These are phyloP conservation scores for Ceratocystis smalleyi DNA, from an alignment of 2,329 filamentous ascomycete species.

Conservation along the genomic window DNA sequence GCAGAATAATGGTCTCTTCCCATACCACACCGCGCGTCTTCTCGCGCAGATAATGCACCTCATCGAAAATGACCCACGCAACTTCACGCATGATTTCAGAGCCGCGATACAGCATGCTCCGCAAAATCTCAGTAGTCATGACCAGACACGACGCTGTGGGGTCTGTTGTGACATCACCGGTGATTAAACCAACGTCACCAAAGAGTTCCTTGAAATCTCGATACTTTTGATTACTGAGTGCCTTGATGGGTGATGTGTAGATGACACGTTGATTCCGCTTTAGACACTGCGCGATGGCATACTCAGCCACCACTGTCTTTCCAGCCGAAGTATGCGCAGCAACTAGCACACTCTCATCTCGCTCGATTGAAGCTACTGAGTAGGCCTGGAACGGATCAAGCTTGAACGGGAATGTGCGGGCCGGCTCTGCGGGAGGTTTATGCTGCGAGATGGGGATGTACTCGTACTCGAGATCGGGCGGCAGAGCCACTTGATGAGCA, in stretches of 20 bases:
- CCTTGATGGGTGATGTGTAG: slow-evolving; percentile 98
- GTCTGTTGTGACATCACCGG: slow-evolving; percentile 97
- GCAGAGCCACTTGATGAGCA: slow-evolving; percentile 90
- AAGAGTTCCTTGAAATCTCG: slow-evolving; percentile 92
- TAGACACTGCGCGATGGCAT: slow-evolving; percentile 91
- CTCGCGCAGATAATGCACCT: slow-evolving; percentile 97
- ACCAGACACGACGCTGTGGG: slow-evolving; percentile 94
- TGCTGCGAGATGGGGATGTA: slow-evolving; percentile 92
- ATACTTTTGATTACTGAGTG: slow-evolving; percentile 96
- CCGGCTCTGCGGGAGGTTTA: slow-evolving; percentile 74
- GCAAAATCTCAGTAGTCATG: slow-evolving; percentile 98
- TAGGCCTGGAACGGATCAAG: slow-evolving; percentile 96
- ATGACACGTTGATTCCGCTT: slow-evolving; percentile 97
- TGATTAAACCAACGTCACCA: slow-evolving; percentile 95
- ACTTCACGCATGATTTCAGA: slow-evolving; percentile 99
- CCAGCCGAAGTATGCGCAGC: slow-evolving; percentile 95
- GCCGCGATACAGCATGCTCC: slow-evolving; percentile 94
- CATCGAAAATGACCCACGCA: slow-evolving; percentile 95
- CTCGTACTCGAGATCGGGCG: slow-evolving; percentile 83
- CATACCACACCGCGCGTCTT: slow-evolving; percentile 90
- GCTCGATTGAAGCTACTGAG: slow-evolving; percentile 84
- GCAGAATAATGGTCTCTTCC: slow-evolving; percentile 96
- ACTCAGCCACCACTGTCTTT: slow-evolving; percentile 96
- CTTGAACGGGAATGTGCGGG: slow-evolving; percentile 71
- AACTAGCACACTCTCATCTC: slow-evolving; percentile 89